Evolutionary conservation across 371 early-diverging fungal genomes (phyloP).

Genomic region (Syncephalis plumigaleata): DNA sequence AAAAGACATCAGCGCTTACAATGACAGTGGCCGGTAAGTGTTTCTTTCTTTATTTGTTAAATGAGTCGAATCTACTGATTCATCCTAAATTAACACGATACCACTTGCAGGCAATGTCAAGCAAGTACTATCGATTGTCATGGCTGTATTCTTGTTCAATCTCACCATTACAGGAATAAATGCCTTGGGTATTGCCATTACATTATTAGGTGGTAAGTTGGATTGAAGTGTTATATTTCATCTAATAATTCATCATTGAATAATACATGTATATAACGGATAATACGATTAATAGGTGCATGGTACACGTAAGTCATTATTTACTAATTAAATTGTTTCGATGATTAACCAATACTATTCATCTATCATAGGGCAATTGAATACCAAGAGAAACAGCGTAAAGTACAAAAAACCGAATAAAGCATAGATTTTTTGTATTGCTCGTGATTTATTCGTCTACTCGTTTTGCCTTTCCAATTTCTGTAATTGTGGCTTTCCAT

Average conservation of each 20-base stretch:
- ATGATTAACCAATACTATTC: too few relatives aligned
- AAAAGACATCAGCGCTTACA: constrained; percentile 63
- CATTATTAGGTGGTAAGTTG: constrained; percentile 56
- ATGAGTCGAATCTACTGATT: neutral
- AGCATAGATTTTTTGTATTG: too few relatives aligned
- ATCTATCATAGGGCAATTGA: neutral
- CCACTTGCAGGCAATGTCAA: constrained; percentile 81
- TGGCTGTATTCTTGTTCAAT: constrained; percentile 59
- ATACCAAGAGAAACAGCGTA: constrained; percentile 3
- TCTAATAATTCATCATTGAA: neutral
- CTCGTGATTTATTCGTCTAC: too few relatives aligned
- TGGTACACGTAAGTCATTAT: constrained; percentile 9
- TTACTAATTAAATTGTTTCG: too few relatives aligned
- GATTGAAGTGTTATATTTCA: constrained; percentile 7
- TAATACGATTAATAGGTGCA: constrained; percentile 1
- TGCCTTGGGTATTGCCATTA: constrained; percentile 54
- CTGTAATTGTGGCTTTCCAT: constrained; percentile 7
- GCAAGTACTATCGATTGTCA: constrained; percentile 60
- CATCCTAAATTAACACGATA: too few relatives aligned
- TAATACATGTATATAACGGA: neutral
- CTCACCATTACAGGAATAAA: constrained; percentile 41
- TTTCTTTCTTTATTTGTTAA: neutral
- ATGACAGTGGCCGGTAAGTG: constrained; percentile 71
- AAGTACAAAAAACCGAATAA: too few relatives aligned
- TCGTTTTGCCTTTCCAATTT: too few relatives aligned